Conservation (phyloP, 73 alveolate species). For the Uronychia binucleata region DNA sequence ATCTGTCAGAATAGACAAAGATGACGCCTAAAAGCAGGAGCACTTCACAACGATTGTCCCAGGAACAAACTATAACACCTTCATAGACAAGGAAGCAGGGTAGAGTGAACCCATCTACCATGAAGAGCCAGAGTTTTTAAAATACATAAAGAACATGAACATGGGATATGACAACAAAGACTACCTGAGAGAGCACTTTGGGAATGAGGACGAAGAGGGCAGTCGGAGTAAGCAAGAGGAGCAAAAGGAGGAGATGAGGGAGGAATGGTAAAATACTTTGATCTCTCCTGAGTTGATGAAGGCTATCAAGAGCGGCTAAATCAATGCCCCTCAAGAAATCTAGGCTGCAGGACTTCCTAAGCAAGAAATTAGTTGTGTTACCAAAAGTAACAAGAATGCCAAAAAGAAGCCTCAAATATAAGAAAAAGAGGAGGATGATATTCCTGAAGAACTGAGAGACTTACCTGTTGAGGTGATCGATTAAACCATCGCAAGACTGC, state of each 20-base stretch:
- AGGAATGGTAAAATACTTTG: background rate
- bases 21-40: background rate
- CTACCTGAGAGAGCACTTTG: conserved; percentile 28
- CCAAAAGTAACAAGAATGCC: background rate
- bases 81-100: background rate
- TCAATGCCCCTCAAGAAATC: background rate
- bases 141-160: conserved; percentile 46
- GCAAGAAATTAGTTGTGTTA: background rate
- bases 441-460: conserved; percentile 58
- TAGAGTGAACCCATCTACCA: background rate
- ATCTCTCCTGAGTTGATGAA: background rate
- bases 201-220: conserved; percentile 31
- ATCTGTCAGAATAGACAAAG: background rate
- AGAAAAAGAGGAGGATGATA: conserved; percentile 14
- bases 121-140: conserved; percentile 66
- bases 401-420: background rate
- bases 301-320: background rate
- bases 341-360: background rate
- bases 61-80: background rate
- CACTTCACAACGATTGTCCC: background rate
- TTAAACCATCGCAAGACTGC: conserved; percentile 21
- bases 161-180: conserved; percentile 21
- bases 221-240: background rate
- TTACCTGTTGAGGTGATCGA: conserved; percentile 39
- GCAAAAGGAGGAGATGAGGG: background rate